Conservation (phyloP, 257 asterid species). For the Craterostigma plantagineum region DNA sequence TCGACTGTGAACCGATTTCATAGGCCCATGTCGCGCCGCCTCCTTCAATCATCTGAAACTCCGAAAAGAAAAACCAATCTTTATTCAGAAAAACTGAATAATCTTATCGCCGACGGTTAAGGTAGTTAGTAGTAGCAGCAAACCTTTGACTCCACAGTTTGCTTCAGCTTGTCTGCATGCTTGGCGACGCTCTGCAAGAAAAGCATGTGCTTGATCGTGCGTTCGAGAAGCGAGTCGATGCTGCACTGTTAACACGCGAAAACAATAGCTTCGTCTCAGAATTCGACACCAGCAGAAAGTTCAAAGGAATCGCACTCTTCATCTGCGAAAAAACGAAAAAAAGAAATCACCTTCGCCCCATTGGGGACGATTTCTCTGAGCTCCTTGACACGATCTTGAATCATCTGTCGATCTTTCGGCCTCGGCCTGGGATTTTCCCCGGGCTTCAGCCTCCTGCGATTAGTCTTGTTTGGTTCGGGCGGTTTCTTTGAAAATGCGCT, state of each 20-base stretch:
- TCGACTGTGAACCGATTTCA: slow-evolving; percentile 77
- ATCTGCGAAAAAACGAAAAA: not conserved
- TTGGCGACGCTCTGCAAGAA: slow-evolving; percentile 85
- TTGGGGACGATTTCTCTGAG: slow-evolving; percentile 86
- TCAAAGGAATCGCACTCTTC: no score
- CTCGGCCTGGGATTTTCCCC: slow-evolving; percentile 91
- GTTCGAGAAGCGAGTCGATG: slow-evolving; percentile 86
- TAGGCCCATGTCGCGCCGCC: slow-evolving; percentile 99
- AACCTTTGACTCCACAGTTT: slow-evolving; percentile 78
- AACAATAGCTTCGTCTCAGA: not conserved
- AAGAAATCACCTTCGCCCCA: slow-evolving; percentile 60
- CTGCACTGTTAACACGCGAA: slow-evolving; percentile 75
- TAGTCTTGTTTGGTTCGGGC: slow-evolving; percentile 40
- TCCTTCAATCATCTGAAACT: slow-evolving; percentile 44
- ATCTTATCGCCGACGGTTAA: no score
- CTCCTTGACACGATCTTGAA: slow-evolving; percentile 92
- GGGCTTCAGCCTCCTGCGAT: slow-evolving; percentile 74
- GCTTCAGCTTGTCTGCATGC: slow-evolving; percentile 84
- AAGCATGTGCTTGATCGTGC: slow-evolving; percentile 87
- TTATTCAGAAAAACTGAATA: not conserved
- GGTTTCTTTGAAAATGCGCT: slow-evolving; percentile 51
- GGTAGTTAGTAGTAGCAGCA: no score
- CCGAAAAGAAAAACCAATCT: slow-evolving; percentile 1
- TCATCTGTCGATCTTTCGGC: slow-evolving; percentile 96
- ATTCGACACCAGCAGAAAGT: no score